Evolutionary conservation across 768 basidiomycete species (phyloP), one percentile per base, ranked within the genome.

Genomic region (Suillus plorans): DNA sequence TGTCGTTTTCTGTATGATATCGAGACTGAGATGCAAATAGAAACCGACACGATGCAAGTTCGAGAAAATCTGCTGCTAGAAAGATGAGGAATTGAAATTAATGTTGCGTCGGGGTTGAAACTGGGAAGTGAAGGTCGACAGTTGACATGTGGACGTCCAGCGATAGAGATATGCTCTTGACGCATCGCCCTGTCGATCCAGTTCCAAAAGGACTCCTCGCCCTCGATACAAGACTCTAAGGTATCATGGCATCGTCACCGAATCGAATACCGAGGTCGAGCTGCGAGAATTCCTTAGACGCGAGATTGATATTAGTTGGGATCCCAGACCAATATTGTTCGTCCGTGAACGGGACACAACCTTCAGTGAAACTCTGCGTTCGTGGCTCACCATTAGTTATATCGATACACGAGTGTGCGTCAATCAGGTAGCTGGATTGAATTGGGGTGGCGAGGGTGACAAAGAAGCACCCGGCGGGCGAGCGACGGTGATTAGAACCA

Each of bases 401-500:
- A 55, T 55, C n/a, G 34, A 55, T 34, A n/a, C 34, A n/a, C 20
- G 34, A 34, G 34, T n/a, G 12, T 36, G 53, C 34, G n/a, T 55
- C 53, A 55, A 55, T 36, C 53, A 55, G 20, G 53, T 36, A 4
- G 31, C 53, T 12, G 12, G 34, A 55, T 36, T 13, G 34, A 34
- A 34, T 55, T 3, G 36, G 34, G 20, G 53, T 55, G 53, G 12
- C 12, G 31, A 20, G 53, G 5, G 53, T 55, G 20, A 55, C 34
- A n/a, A 55, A 55, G 20, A 55, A 55, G 36, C 53, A 55, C n/a
- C 53, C 53, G 10, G 53, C 53, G 20, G 53, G 53, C 20, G 53
- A 55, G 34, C 53, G 53, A 55, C 53, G 53, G 34, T 55, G 53
- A 1, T 55, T 36, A n/a, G 53, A 55, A 36, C 34, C 12, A 34